These are phyloP conservation scores for Aspergillus sp. DNA, from an alignment of 2,329 filamentous ascomycete genomes.

Conservation along the genomic window DNA sequence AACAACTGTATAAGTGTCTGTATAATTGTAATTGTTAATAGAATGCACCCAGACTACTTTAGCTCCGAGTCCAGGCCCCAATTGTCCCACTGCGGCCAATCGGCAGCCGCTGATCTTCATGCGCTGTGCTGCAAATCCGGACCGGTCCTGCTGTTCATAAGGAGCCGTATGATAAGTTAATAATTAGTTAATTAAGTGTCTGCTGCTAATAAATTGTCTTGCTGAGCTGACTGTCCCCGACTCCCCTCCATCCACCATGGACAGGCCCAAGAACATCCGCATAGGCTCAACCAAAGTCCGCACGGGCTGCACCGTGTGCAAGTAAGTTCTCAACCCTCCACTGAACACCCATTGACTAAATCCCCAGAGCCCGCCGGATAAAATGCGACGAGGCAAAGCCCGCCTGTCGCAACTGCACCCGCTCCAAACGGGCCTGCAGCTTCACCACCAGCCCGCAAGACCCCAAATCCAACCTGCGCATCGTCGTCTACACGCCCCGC, in stretches of 20 bases:
- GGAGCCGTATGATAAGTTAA: too few relatives aligned
- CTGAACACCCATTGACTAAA: not conserved
- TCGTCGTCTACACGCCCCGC: conserved; percentile 3
- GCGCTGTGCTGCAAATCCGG: not conserved
- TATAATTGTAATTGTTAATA: too few relatives aligned
- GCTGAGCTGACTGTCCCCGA: too few relatives aligned
- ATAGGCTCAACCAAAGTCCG: conserved; percentile 10
- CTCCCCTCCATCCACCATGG: not conserved
- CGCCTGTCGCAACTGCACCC: conserved; percentile 10
- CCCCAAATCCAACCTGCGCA: not conserved
- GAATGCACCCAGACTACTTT: not conserved
- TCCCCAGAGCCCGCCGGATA: conserved; percentile 5
- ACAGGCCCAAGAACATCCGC: not conserved
- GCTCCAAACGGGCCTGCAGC: conserved; percentile 4
- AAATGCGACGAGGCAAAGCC: conserved; percentile 15
- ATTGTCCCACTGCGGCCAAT: not conserved
- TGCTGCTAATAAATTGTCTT: too few relatives aligned
- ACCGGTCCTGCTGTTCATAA: too few relatives aligned
- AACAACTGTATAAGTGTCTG: not conserved
- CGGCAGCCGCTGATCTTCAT: not conserved
- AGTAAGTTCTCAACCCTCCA: not conserved
- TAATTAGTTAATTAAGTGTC: too few relatives aligned
- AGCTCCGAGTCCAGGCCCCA: not conserved
- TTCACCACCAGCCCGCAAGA: not conserved
- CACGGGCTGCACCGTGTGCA: conserved; percentile 11